A percentile compares a stretch with the other conserved stretches of the same genome.
Evolutionary conservation across 306 rosid species (phyloP).

Genomic region (Malus fusca): DNA sequence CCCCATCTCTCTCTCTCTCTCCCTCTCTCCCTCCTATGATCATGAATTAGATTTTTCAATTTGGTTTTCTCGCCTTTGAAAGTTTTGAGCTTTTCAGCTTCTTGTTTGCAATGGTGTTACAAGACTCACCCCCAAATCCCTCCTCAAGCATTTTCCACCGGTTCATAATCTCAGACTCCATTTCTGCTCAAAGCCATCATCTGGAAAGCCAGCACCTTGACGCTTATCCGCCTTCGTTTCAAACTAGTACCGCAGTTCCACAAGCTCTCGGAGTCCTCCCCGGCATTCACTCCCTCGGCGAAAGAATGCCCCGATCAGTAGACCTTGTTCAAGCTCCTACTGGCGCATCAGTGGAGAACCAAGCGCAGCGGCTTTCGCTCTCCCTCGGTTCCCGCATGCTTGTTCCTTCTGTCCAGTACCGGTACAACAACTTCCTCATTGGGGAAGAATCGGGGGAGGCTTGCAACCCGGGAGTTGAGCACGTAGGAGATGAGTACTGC

Average conservation of each 20-base stretch:
- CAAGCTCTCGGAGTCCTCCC: conserved; percentile 36
- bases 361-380: conserved; percentile 57
- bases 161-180: conserved; percentile 47
- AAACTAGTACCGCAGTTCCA: conserved; percentile 22
- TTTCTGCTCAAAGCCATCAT: conserved; percentile 48
- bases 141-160: conserved; percentile 29
- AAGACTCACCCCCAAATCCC: conserved; percentile 32
- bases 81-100: background rate
- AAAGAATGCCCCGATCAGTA: conserved; percentile 42
- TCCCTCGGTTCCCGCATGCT: conserved; percentile 70
- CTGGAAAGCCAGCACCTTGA: conserved; percentile 48
- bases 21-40: conserved; percentile 6
- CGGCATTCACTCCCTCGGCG: conserved; percentile 46
- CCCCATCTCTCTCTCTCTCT: background rate
- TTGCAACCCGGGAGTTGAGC: conserved; percentile 32
- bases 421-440: conserved; percentile 33
- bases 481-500: conserved; percentile 40
- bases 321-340: conserved; percentile 50
- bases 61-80: conserved; percentile 4
- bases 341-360: conserved; percentile 41
- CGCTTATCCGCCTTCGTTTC: conserved; percentile 42
- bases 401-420: conserved; percentile 40
- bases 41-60: conserved; percentile 8
- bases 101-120: conserved; percentile 23
- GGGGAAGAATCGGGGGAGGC: conserved; percentile 35